These are phyloP conservation scores for Boletus rubescentipes DNA, from an alignment of 768 basidiomycete genomes.

Conservation along the genomic window DNA sequence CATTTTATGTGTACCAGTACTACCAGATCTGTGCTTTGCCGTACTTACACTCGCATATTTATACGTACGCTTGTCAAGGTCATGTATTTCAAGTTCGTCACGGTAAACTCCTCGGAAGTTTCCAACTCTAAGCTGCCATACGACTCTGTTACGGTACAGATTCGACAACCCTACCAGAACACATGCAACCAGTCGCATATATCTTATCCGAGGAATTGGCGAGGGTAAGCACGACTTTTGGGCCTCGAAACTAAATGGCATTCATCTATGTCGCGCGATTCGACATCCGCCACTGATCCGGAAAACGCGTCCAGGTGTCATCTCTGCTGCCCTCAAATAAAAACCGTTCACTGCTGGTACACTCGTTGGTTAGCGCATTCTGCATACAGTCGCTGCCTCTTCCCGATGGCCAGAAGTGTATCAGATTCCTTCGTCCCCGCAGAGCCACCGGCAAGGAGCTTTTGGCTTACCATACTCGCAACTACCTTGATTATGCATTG, in stretches of 20 bases:
- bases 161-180: not conserved
- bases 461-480: constrained; percentile 63
- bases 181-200: constrained; percentile 40
- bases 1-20: not conserved
- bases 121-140: too few relatives aligned
- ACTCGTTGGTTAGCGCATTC: constrained; percentile 56
- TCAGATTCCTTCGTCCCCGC: constrained; percentile 51
- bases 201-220: constrained; percentile 58
- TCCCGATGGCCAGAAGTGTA: constrained; percentile 20
- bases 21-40: constrained; percentile 4
- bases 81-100: too few relatives aligned
- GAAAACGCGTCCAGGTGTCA: constrained; percentile 34
- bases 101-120: too few relatives aligned
- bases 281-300: not conserved
- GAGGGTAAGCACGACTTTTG: constrained; percentile 37
- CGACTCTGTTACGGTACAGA: too few relatives aligned
- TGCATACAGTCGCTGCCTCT: constrained; percentile 43
- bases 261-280: not conserved
- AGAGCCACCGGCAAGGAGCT: constrained; percentile 60
- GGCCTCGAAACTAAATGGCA: not conserved
- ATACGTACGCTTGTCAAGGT: too few relatives aligned
- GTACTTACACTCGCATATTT: too few relatives aligned
- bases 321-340: constrained; percentile 69
- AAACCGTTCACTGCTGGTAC: constrained; percentile 63
- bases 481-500: constrained; percentile 64